Evolutionary conservation across 768 basidiomycete species (phyloP).

Genomic region (Xerocomellus intermedius): DNA sequence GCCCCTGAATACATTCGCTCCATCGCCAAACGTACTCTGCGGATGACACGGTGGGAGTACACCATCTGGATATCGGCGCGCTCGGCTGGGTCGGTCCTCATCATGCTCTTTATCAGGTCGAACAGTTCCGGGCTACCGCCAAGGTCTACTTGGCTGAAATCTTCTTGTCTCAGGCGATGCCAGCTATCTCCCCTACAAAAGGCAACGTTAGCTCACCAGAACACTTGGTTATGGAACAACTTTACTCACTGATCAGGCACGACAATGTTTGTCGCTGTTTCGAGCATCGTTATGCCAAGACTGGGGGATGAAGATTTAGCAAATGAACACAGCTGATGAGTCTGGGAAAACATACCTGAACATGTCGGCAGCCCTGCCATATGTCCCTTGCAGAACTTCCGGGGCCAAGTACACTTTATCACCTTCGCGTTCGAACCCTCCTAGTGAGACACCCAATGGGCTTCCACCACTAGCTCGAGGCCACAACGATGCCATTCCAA

Average conservation of each 20-base stretch:
- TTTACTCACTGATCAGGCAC: slow-evolving; percentile 91
- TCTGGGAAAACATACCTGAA: slow-evolving; percentile 70
- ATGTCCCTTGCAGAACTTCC: slow-evolving; percentile 88
- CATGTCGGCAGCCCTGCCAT: slow-evolving; percentile 92
- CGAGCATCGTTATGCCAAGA: slow-evolving; percentile 93
- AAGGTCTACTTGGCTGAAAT: slow-evolving; percentile 84
- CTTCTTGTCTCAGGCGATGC: slow-evolving; percentile 89
- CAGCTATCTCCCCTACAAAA: slow-evolving; percentile 80
- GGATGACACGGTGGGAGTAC: slow-evolving; percentile 60
- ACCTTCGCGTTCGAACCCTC: slow-evolving; percentile 90
- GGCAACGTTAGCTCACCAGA: slow-evolving; percentile 13
- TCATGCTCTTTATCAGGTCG: slow-evolving; percentile 69
- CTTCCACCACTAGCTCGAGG: slow-evolving; percentile 51
- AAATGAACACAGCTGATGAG: background rate
- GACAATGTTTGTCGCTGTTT: slow-evolving; percentile 93
- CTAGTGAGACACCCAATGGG: slow-evolving; percentile 35
- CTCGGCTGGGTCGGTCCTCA: slow-evolving; percentile 63
- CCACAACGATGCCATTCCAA: slow-evolving; percentile 97
- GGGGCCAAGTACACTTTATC: slow-evolving; percentile 97
- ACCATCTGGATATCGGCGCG: slow-evolving; percentile 60
- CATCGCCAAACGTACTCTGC: slow-evolving; percentile 64
- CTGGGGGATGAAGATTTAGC: slow-evolving; percentile 41
- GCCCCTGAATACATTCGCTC: slow-evolving; percentile 42
- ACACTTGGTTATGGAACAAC: background rate
- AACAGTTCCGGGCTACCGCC: slow-evolving; percentile 64